A percentile compares a stretch with the other conserved stretches of the same genome.
Conservation (phyloP, 108 stramenopile species). For the Skeletonema tropicum region DNA sequence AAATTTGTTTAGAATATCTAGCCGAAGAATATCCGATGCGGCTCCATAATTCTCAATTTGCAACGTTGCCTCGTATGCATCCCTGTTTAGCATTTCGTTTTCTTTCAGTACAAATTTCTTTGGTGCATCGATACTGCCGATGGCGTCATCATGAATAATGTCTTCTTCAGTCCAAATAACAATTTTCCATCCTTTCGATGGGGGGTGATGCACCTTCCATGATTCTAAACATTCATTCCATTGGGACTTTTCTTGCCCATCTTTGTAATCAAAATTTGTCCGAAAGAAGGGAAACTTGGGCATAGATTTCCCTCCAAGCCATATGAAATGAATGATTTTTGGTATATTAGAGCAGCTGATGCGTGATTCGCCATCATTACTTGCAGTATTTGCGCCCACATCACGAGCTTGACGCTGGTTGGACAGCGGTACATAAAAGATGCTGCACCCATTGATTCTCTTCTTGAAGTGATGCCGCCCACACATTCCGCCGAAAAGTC, state of each 20-base stretch:
- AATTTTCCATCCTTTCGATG: constrained; percentile 32
- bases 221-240: constrained; percentile 47
- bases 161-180: constrained; percentile 40
- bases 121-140: not conserved
- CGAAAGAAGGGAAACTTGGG: constrained; percentile 26
- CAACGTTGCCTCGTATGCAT: constrained; percentile 35
- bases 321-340: constrained; percentile 43
- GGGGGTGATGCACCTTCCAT: constrained; percentile 36
- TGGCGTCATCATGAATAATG: constrained; percentile 16
- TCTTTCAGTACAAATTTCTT: constrained; percentile 14
- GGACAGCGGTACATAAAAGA: constrained; percentile 16
- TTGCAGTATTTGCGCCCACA: not conserved
- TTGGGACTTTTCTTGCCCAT: not conserved
- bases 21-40: constrained; percentile 49
- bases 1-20: constrained; percentile 41
- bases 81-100: constrained; percentile 31
- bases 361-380: not conserved
- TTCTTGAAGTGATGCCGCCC: constrained; percentile 25
- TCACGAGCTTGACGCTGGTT: not conserved
- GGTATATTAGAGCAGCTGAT: constrained; percentile 39
- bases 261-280: not conserved
- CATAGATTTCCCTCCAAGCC: constrained; percentile 34
- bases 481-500: constrained; percentile 18
- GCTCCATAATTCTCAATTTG: constrained; percentile 40
- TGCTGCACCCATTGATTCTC: constrained; percentile 30